phyloP scores from a whole-genome alignment of 2,329 filamentous ascomycete genomes.

The Sporothrix phasma region DNA sequence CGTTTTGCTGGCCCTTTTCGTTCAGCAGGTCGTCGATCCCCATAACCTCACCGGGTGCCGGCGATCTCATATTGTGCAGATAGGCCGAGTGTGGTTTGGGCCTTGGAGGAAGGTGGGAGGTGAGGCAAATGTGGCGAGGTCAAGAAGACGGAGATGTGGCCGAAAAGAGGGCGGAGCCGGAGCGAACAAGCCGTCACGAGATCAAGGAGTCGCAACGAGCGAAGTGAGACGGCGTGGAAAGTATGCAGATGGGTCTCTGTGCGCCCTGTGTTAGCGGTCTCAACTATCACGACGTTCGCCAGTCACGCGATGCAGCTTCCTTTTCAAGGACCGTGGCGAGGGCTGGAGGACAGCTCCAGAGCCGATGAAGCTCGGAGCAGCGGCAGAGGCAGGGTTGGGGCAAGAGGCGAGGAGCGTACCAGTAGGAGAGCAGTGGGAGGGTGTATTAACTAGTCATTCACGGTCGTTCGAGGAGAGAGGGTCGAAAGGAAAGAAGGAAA shows the following conservation, averaged over 20 bases:
- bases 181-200: background rate
- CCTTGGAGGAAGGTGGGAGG: background rate
- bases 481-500: background rate
- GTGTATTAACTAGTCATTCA: slow-evolving; percentile 8
- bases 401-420: background rate
- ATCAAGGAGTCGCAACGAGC: background rate
- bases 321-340: background rate
- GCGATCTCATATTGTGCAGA: slow-evolving; percentile 30
- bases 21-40: slow-evolving; percentile 45
- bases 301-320: background rate
- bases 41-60: slow-evolving; percentile 40
- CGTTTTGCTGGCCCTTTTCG: slow-evolving; percentile 33
- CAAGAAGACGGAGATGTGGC: background rate
- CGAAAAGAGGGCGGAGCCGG: background rate
- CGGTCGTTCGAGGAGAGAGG: background rate
- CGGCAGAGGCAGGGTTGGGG: background rate
- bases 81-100: background rate
- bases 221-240: background rate
- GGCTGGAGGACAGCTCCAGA: background rate
- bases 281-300: slow-evolving; percentile 2
- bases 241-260: slow-evolving; percentile 8
- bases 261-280: slow-evolving; percentile 10
- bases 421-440: background rate
- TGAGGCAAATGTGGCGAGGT: background rate
- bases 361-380: background rate